Conservation (phyloP, 495 filamentous ascomycete genomes). For the Talaromyces wortmannii region DNA sequence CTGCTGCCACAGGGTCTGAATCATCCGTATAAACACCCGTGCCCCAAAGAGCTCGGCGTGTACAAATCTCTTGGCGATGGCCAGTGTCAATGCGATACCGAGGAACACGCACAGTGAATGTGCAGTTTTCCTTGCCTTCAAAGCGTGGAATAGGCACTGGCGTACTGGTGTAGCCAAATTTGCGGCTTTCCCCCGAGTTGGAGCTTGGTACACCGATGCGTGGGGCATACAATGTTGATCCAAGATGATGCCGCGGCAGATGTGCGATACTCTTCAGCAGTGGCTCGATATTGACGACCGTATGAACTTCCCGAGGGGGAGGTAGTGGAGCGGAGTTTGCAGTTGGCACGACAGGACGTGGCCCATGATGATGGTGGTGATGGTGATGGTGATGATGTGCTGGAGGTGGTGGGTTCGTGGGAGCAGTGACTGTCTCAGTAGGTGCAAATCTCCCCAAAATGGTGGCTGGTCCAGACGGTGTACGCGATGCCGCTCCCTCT, state of each 20-base stretch:
- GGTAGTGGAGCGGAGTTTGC: conserved; percentile 25
- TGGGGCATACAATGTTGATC: conserved; percentile 56
- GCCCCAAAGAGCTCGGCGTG: conserved; percentile 76
- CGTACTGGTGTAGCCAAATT: conserved; percentile 61
- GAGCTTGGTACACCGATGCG: conserved; percentile 39
- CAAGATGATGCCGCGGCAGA: conserved; percentile 73
- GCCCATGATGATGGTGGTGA: conserved; percentile 44
- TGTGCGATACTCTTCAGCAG: conserved; percentile 63
- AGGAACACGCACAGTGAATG: conserved; percentile 79
- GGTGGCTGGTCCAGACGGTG: conserved; percentile 13
- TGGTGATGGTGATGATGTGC: conserved; percentile 51
- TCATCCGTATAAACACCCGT: conserved; percentile 94
- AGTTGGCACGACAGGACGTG: conserved; percentile 24
- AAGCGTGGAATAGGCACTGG: conserved; percentile 74
- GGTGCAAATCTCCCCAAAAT: conserved; percentile 30
- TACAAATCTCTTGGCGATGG: conserved; percentile 74
- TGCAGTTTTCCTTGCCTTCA: conserved; percentile 81
- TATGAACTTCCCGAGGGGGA: conserved; percentile 54
- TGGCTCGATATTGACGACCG: conserved; percentile 55
- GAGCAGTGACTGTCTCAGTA: conserved; percentile 29
- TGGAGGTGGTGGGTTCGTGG: conserved; percentile 19
- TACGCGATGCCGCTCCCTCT: conserved; percentile 40
- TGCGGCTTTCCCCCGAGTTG: conserved; percentile 42
- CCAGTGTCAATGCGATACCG: conserved; percentile 62
- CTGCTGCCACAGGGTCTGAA: conserved; percentile 86